Percentiles rank a stretch among this genome's conserved stretches.
Evolutionary conservation across 805 yeast genomes (phyloP).

Genomic region (Yarrowia sp.): DNA sequence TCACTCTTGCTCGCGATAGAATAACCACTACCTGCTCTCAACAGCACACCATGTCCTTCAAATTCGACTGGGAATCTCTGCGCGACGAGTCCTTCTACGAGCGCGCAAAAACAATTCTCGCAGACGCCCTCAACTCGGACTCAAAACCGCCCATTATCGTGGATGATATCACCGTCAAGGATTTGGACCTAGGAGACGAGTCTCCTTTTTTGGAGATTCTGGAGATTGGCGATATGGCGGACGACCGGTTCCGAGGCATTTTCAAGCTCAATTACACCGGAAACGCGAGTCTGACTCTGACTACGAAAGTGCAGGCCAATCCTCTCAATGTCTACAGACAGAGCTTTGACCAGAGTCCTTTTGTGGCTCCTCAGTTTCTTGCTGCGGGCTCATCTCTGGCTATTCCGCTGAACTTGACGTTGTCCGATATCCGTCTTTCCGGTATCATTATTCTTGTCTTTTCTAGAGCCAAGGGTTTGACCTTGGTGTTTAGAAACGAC

Average conservation of each 20-base stretch:
- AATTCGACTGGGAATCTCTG: conserved; percentile 74
- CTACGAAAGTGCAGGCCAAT: conserved; percentile 79
- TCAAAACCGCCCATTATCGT: conserved; percentile 38
- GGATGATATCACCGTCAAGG: conserved; percentile 57
- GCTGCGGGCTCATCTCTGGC: conserved; percentile 67
- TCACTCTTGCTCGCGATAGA: too few species aligned
- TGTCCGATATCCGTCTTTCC: conserved; percentile 66
- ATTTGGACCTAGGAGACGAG: conserved; percentile 67
- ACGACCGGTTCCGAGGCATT: conserved; percentile 54
- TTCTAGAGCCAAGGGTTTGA: conserved; percentile 75
- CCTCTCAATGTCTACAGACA: conserved; percentile 64
- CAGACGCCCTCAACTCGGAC: conserved; percentile 38
- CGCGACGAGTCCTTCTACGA: conserved; percentile 60
- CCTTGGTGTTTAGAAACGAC: conserved; percentile 84
- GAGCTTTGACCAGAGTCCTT: conserved; percentile 43
- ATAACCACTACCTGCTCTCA: not conserved
- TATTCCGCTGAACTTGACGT: conserved; percentile 72
- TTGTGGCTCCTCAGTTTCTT: conserved; percentile 65
- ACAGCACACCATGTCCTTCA: conserved; percentile 43
- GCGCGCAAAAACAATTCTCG: conserved; percentile 49
- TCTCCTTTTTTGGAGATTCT: conserved; percentile 73
- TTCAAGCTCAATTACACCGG: conserved; percentile 73
- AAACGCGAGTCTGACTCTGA: conserved; percentile 66
- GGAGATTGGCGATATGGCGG: conserved; percentile 72
- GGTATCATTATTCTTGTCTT: conserved; percentile 86